Evolutionary conservation across 1,284 basidiomycete genomes (phyloP).

Genomic region (Agaricales sp.): DNA sequence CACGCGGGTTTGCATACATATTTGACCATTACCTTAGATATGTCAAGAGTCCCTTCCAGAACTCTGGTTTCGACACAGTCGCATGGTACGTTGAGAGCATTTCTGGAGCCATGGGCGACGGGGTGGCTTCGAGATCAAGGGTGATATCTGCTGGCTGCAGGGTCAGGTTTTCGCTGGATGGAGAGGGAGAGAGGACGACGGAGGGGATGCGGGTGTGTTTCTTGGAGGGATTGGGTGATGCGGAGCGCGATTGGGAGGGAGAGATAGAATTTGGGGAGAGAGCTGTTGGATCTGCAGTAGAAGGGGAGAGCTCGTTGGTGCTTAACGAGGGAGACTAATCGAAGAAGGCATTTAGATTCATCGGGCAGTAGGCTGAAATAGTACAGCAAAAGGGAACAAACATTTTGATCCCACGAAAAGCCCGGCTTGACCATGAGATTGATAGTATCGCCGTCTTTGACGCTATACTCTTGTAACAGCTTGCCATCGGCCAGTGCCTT

Average conservation of each 20-base stretch:
- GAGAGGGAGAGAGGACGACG: constrained; percentile 66
- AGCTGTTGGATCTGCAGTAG: background rate
- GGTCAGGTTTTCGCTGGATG: constrained; percentile 26
- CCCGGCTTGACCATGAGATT: constrained; percentile 80
- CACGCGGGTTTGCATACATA: constrained; percentile 1
- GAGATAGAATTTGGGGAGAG: constrained; percentile 11
- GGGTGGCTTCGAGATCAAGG: constrained; percentile 48
- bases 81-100: constrained; percentile 52
- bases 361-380: constrained; percentile 11
- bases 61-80: constrained; percentile 59
- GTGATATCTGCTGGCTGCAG: constrained; percentile 32
- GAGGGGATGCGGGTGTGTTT: constrained; percentile 60
- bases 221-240: constrained; percentile 17
- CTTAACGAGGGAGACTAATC: background rate
- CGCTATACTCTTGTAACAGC: constrained; percentile 79
- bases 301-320: background rate
- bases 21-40: constrained; percentile 46
- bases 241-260: constrained; percentile 11
- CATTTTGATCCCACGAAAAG: constrained; percentile 51
- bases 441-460: constrained; percentile 70
- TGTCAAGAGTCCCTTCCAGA: constrained; percentile 61
- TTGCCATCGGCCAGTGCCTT: constrained; percentile 84
- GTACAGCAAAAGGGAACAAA: constrained; percentile 13
- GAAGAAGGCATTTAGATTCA: constrained; percentile 2
- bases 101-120: constrained; percentile 32